Base-by-base conservation (phyloP, 805 yeast genomes). In the Pichia sporocuriosa region DNA sequence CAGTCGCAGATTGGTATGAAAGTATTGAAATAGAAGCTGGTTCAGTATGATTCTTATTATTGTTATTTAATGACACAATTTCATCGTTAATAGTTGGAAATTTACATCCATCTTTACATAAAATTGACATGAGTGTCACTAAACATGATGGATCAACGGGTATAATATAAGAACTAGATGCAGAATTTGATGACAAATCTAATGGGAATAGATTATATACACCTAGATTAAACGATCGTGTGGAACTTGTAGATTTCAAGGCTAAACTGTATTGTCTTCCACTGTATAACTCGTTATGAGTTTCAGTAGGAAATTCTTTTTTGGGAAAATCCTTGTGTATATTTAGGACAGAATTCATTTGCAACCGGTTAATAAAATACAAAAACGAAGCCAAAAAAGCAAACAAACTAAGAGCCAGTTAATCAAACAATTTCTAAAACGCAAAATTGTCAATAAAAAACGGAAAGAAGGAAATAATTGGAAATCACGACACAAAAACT, bases 111-210 rank as follows among this genome's bases (percentile, higher is more conserved):
- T 39, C 37, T 12, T 27, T 39, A 15, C 16, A 10, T 17, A 39
- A 13, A 11, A 39, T 28, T 5, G 37, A 19, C 17, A 39, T 4
- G 6, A 39, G 32, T 12, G 42, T 39, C 16, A 46, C 44, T 9
- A 78, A 56, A 37, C 84, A 73, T 12, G 70, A 53, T 0, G 87
- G 87, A 50, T 81, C 88, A 0, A 75, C 66, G 1, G 85, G 78
- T 1, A 74, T 50, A 15, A 58, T 47, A 1, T 56, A 49, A 8
- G 7, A 11, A 19, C 7, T 20, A n/a, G 35, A 20, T 8, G 12
- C 24, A 22, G 29, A 13, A 15, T 8, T 54, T 44, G 1, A n/a
- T n/a, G n/a, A 45, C 52, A 27, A 58, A 57, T 12, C 16, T 4
- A 35, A 4, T 10, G 38, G 38, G 3, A 8, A 19, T 3, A 73